These are phyloP conservation scores for Wickerhamiella hasegawae DNA, from an alignment of 805 yeast species.

Conservation along the genomic window DNA sequence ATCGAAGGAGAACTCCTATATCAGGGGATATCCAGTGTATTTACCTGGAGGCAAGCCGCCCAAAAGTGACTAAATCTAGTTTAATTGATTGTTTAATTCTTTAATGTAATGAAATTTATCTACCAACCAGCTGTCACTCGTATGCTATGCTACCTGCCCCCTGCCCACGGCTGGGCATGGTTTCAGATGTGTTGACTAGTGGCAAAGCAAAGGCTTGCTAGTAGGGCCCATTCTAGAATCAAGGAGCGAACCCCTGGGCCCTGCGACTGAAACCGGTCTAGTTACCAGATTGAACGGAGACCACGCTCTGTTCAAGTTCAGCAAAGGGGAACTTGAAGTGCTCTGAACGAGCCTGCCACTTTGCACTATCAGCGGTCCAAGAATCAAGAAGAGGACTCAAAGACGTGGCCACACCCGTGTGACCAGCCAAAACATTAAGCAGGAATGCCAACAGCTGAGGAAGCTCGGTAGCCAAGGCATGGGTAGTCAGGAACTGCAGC, in stretches of 20 bases:
- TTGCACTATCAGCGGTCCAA: slow-evolving; percentile 32
- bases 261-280: no score
- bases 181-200: no score
- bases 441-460: slow-evolving; percentile 42
- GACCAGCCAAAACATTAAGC: slow-evolving; percentile 29
- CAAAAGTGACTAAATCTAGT: no score
- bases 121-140: no score
- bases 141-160: no score
- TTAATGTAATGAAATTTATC: no score
- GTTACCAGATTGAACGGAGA: no score
- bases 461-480: slow-evolving; percentile 25
- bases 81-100: no score
- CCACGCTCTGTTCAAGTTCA: slow-evolving; percentile 40
- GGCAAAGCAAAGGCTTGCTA: no score
- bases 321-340: slow-evolving; percentile 34
- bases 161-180: no score
- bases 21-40: slow-evolving; percentile 33
- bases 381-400: slow-evolving; percentile 27
- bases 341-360: slow-evolving; percentile 30
- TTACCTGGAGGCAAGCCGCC: slow-evolving; percentile 27
- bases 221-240: no score
- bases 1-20: slow-evolving; percentile 40
- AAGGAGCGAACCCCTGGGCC: no score
- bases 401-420: slow-evolving; percentile 25
- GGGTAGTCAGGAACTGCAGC: slow-evolving; percentile 15